These are phyloP conservation scores for Drechmeria coniospora DNA, from an alignment of 2,329 filamentous ascomycete genomes.

Conservation along the genomic window DNA sequence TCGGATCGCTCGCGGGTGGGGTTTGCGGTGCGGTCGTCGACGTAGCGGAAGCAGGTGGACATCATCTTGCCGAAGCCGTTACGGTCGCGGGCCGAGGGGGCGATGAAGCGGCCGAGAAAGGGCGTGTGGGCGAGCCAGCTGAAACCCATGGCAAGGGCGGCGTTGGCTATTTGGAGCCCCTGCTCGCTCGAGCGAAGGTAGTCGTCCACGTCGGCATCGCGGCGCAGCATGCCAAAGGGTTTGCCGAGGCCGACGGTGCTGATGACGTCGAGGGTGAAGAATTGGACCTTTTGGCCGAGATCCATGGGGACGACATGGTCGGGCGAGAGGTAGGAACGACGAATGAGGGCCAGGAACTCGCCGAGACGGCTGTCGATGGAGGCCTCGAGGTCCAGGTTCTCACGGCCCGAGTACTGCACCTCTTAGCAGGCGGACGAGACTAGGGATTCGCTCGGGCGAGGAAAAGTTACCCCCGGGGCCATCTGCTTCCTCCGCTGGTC, in stretches of 20 bases:
- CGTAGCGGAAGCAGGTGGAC: conserved; percentile 11
- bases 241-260: conserved; percentile 33
- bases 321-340: conserved; percentile 24
- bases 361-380: conserved; percentile 31
- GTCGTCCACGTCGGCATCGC: conserved; percentile 27
- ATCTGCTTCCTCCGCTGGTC: conserved; percentile 29
- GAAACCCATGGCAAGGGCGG: conserved; percentile 12
- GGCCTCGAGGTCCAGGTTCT: conserved; percentile 33
- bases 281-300: conserved; percentile 29
- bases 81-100: conserved; percentile 12
- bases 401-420: conserved; percentile 37
- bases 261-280: conserved; percentile 38
- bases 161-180: conserved; percentile 12
- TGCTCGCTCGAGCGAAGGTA: conserved; percentile 21
- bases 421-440: too few relatives aligned
- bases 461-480: conserved; percentile 28
- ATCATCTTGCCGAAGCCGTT: conserved; percentile 21
- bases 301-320: conserved; percentile 22
- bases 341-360: conserved; percentile 28
- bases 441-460: too few relatives aligned
- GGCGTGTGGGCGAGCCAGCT: conserved; percentile 14
- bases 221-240: conserved; percentile 29
- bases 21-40: conserved; percentile 11
- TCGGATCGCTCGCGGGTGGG: conserved; percentile 15
- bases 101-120: conserved; percentile 12